A percentile compares a stretch with the other conserved stretches of the same genome.
Conservation (phyloP, 139 green algal genomes). For the Astrephomene gubernaculifera region DNA sequence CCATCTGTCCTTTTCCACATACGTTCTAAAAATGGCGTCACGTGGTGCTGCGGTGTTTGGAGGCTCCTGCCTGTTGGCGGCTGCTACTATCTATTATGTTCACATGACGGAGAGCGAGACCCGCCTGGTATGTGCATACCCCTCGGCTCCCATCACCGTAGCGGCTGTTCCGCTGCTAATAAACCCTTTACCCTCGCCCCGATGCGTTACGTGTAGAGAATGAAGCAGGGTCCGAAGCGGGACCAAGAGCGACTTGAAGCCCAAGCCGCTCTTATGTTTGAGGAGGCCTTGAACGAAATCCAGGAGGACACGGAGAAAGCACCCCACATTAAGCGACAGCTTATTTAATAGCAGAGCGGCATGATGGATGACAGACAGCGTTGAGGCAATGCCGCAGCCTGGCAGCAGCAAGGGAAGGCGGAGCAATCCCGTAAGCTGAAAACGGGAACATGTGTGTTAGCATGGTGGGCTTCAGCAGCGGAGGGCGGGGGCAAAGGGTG, state of each 20-base stretch:
- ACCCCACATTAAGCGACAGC: not conserved
- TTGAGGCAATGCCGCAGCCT: not conserved
- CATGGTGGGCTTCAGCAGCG: no score
- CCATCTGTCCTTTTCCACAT: not conserved
- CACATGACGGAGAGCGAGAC: slow-evolving; percentile 20
- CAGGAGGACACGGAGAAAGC: not conserved
- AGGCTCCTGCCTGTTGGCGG: not conserved
- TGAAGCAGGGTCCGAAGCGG: slow-evolving; percentile 36
- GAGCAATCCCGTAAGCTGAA: no score
- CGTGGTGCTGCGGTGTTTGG: slow-evolving; percentile 4
- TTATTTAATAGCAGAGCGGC: not conserved
- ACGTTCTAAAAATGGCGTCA: not conserved
- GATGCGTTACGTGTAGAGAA: not conserved
- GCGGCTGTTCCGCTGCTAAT: no score
- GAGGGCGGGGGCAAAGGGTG: no score
- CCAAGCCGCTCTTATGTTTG: not conserved
- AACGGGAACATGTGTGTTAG: no score
- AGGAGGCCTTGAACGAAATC: slow-evolving; percentile 1
- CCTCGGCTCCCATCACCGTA: not conserved
- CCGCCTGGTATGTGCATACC: not conserved
- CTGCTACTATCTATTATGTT: slow-evolving; percentile 16
- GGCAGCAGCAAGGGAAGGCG: no score
- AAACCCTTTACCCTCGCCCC: no score
- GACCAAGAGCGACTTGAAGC: slow-evolving; percentile 35
- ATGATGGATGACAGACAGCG: not conserved